Evolutionary conservation across 2,329 filamentous ascomycete genomes (phyloP).

Genomic region (Knufia petricola): DNA sequence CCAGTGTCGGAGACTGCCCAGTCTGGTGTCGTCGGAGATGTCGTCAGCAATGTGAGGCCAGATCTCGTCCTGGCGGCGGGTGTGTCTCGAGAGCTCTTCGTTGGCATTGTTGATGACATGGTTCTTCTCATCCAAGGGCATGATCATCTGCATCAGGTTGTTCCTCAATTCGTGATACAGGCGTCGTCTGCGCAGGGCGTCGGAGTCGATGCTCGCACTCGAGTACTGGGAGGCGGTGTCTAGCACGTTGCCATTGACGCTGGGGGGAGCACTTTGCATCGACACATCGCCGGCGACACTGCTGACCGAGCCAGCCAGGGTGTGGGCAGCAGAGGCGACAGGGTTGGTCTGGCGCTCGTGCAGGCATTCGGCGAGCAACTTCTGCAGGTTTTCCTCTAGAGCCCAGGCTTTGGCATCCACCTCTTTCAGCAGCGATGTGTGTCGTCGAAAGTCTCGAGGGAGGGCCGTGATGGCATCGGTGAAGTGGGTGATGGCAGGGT

Average conservation of each 20-base stretch:
- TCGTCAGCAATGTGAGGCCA: constrained; percentile 80
- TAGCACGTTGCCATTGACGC: constrained; percentile 15
- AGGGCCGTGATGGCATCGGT: constrained; percentile 86
- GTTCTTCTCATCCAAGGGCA: constrained; percentile 93
- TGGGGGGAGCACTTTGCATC: constrained; percentile 16
- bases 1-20: constrained; percentile 89
- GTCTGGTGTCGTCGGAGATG: constrained; percentile 87
- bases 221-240: constrained; percentile 20
- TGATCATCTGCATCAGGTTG: constrained; percentile 73
- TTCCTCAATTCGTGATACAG: constrained; percentile 69
- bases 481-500: constrained; percentile 63
- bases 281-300: constrained; percentile 12
- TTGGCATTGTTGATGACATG: constrained; percentile 91
- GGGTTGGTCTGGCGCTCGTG: constrained; percentile 13
- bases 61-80: constrained; percentile 74
- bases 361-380: constrained; percentile 52
- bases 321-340: constrained; percentile 10
- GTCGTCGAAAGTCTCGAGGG: constrained; percentile 86
- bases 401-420: constrained; percentile 94
- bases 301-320: constrained; percentile 11
- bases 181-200: constrained; percentile 42
- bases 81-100: constrained; percentile 75
- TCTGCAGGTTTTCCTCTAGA: constrained; percentile 71
- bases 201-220: constrained; percentile 13
- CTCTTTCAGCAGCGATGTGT: constrained; percentile 93